A percentile compares a stretch with the other conserved stretches of the same genome.
Conservation (phyloP, 192 early-diverging fungal genomes). For the Podila horticola region DNA sequence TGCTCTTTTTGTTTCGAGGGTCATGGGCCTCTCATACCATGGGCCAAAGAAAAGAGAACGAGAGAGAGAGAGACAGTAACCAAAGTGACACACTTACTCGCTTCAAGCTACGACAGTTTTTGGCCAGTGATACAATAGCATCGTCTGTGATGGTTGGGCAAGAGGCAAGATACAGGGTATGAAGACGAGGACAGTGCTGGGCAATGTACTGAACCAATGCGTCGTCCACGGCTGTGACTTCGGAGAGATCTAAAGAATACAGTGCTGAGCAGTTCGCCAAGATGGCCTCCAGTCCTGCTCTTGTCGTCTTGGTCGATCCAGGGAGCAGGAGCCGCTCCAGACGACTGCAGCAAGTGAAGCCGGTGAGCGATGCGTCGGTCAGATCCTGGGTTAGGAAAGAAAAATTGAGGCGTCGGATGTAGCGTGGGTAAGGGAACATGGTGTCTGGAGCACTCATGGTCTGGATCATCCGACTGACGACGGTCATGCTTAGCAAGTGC, state of each 20-base stretch:
- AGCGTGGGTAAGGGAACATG: conserved; percentile 58
- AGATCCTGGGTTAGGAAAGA: conserved; percentile 56
- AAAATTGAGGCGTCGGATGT: conserved; percentile 68
- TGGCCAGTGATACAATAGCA: conserved; percentile 54
- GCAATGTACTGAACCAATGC: conserved; percentile 55
- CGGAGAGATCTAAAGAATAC: conserved; percentile 64
- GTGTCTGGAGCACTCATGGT: conserved; percentile 30
- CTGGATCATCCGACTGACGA: conserved; percentile 29
- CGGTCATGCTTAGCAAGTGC: conserved; percentile 16
- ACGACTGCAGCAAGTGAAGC: conserved; percentile 53
- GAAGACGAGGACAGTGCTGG: conserved; percentile 57
- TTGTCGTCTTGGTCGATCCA: conserved; percentile 57
- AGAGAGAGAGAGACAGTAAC: background rate
- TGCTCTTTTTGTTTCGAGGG: background rate
- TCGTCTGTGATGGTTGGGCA: conserved; percentile 60
- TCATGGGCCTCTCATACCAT: background rate
- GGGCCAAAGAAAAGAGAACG: background rate
- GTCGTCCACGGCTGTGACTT: conserved; percentile 57
- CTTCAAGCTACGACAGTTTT: conserved; percentile 57
- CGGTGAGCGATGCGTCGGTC: conserved; percentile 45
- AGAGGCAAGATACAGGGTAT: conserved; percentile 64
- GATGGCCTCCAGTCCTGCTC: conserved; percentile 55
- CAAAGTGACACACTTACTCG: conserved; percentile 53
- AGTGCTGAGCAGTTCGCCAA: conserved; percentile 49
- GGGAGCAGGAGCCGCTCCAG: conserved; percentile 64